Base-by-base conservation (phyloP, 2,329 filamentous ascomycete genomes). In the Dactylellina haptotyla region DNA sequence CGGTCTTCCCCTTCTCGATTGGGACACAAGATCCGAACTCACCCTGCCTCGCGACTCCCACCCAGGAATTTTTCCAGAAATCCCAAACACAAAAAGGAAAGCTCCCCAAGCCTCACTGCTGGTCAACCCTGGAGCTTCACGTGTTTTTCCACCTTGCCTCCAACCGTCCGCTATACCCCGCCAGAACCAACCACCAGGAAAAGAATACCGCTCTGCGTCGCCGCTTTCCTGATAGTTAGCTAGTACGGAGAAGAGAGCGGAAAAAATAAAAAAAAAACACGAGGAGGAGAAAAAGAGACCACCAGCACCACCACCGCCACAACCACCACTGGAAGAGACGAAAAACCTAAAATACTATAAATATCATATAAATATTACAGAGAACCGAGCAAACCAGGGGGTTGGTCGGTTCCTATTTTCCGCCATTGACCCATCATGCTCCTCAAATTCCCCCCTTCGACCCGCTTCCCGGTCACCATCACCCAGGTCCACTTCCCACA, bases 381-480 rank as follows among this genome's bases (percentile, higher is more conserved):
- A 45, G 41, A 54, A 61, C 26, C 25, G 16, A 54, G 23, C 57
- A 20, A 18, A 48, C 56, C 20, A 20, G 26, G 18, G 20, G 28
- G 5, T 26, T n/a, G 16, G 12, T 37, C 4, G 8, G 20, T 51
- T 46, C 16, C 56, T 26, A 34, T 41, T 18, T 64, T 23, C 46
- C 37, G 46, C 34, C n/a, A 41, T 50, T 45, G 57, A 32, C n/a
- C 57, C 57, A 59, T 59, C 54, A 78, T 78, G 77, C 77, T 78
- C 57, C 76, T 78, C 73, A 75, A 75, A 73, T 74, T 78, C 53
- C 75, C 77, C 46, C 69, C 66, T 50, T 77, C 76, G 59, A 87
- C 97, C 77, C 90, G 90, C 82, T 99, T 98, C 82, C 95, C 95
- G 78, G 93, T 98, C 82, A 96, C 90, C 77, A 89, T 99, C 82